phyloP scores from a whole-genome alignment of 2,329 filamentous ascomycete species.

The Lasiodiplodia citricola region DNA sequence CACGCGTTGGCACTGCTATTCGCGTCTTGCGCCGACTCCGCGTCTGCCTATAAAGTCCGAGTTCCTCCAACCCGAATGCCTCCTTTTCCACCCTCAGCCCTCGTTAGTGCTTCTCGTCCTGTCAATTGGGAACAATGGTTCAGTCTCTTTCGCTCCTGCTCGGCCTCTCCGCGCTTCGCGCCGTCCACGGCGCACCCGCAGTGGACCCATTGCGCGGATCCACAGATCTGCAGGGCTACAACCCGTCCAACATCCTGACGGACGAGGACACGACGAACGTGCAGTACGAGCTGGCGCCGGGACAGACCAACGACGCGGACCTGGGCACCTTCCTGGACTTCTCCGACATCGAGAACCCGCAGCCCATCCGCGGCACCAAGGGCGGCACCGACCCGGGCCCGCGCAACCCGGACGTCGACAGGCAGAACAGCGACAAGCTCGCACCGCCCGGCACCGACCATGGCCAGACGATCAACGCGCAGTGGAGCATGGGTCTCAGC shows the following conservation, averaged over 20 bases:
- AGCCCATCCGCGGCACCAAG: constrained; percentile 59
- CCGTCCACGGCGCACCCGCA: constrained; percentile 13
- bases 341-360: constrained; percentile 56
- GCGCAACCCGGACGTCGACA: constrained; percentile 58
- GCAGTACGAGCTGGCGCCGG: constrained; percentile 52
- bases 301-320: constrained; percentile 57
- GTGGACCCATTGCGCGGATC: constrained; percentile 27
- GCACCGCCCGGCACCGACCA: constrained; percentile 61
- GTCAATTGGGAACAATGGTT: constrained; percentile 1
- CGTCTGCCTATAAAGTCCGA: constrained; percentile 13
- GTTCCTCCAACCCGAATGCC: neutral
- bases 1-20: neutral
- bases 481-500: constrained; percentile 60
- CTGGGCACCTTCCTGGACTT: constrained; percentile 63
- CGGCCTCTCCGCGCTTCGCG: neutral
- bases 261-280: constrained; percentile 39
- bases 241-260: constrained; percentile 27
- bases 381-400: constrained; percentile 61
- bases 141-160: constrained; percentile 9
- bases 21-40: neutral
- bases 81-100: neutral
- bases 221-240: constrained; percentile 27
- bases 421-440: constrained; percentile 60
- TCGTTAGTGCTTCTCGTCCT: neutral
- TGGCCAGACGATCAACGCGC: constrained; percentile 53